Conservation (phyloP, 345 rosid genomes). For the Leavenworthia alabamica region DNA sequence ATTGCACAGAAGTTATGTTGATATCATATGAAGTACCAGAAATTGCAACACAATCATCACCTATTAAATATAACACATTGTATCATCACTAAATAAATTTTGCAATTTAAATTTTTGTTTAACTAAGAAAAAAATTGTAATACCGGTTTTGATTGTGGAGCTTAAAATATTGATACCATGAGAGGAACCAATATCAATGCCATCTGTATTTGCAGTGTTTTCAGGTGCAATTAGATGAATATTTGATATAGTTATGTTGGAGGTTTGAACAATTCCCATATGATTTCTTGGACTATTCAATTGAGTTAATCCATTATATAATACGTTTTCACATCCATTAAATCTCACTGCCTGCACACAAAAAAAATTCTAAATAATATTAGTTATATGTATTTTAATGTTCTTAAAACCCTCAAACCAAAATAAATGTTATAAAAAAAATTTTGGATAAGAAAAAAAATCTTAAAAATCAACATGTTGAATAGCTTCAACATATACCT, state of each 20-base stretch:
- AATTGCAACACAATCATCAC: slow-evolving; percentile 56
- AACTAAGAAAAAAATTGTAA: not conserved
- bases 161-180: slow-evolving; percentile 11
- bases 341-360: not conserved
- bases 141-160: slow-evolving; percentile 38
- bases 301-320: slow-evolving; percentile 23
- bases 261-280: slow-evolving; percentile 6
- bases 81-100: not conserved
- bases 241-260: slow-evolving; percentile 22
- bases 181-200: slow-evolving; percentile 31
- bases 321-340: slow-evolving; percentile 18
- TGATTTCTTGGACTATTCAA: slow-evolving; percentile 31
- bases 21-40: slow-evolving; percentile 15
- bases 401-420: not conserved
- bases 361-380: not conserved
- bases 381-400: not conserved
- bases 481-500: not conserved
- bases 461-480: not conserved
- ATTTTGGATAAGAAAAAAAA: too few relatives aligned
- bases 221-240: slow-evolving; percentile 33
- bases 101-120: not conserved
- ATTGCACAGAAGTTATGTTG: slow-evolving; percentile 32
- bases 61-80: slow-evolving; percentile 4
- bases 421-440: too few relatives aligned
- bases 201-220: slow-evolving; percentile 48